Percentiles rank a stretch among this genome's conserved stretches.
Evolutionary conservation across 139 green algal species (phyloP).

Genomic region (Coelastrella sp.): DNA sequence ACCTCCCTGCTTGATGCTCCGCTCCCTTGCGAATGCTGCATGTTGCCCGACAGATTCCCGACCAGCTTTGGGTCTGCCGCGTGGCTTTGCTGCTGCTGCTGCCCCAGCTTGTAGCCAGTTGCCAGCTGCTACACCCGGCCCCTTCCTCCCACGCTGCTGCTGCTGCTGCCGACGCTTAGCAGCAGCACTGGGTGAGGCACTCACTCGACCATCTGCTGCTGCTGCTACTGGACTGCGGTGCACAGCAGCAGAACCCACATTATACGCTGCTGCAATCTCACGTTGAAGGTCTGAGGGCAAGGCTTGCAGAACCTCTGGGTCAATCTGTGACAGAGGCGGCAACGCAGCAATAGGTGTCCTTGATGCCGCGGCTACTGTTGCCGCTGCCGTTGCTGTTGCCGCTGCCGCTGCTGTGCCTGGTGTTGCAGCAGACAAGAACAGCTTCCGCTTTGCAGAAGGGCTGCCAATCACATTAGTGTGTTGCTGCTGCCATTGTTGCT

Average conservation of each 20-base stretch:
- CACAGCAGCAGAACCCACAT: conserved; percentile 9
- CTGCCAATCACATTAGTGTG: neutral
- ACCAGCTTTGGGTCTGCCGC: conserved; percentile 1
- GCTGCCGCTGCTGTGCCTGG: conserved; percentile 2
- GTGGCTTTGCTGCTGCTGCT: conserved; percentile 24
- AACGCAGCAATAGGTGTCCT: conserved; percentile 46
- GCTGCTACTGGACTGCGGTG: neutral
- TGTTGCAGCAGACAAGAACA: neutral
- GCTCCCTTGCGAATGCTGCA: neutral
- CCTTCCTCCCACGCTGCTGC: neutral
- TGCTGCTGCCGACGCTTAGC: conserved; percentile 13
- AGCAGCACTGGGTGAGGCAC: conserved; percentile 1
- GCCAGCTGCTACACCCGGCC: conserved; percentile 18
- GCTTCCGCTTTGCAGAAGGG: neutral
- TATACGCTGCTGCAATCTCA: conserved; percentile 80
- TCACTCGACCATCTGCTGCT: neutral
- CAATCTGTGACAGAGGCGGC: conserved; percentile 73
- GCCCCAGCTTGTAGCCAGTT: neutral
- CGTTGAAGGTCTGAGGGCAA: conserved; percentile 72
- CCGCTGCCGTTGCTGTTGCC: neutral
- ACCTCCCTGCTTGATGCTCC: neutral
- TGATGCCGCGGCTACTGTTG: conserved; percentile 1
- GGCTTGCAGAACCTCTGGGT: conserved; percentile 73
- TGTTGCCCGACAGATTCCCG: neutral
- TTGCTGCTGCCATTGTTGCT: conserved; percentile 3